A percentile compares a stretch with the other conserved stretches of the same genome.
phyloP scores from a whole-genome alignment of 768 basidiomycete genomes.

The Mycena polygramma region DNA sequence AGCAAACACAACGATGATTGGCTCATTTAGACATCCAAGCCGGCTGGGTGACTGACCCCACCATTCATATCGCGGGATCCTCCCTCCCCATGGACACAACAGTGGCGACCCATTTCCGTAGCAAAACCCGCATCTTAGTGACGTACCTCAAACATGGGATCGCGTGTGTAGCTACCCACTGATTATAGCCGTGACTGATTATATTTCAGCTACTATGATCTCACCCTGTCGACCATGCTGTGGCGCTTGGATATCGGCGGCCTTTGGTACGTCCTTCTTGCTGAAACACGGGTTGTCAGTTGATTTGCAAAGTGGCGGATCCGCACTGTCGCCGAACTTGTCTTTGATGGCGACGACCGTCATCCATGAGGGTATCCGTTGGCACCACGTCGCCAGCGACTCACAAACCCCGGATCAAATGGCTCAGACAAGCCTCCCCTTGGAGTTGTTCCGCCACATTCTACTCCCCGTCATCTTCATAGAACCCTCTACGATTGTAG shows the following conservation, averaged over 20 bases:
- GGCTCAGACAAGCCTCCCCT: not conserved
- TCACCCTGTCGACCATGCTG: not conserved
- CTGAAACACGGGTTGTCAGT: not conserved
- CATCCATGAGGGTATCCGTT: not conserved
- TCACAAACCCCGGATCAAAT: no score
- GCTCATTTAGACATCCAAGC: no score
- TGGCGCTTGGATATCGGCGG: not conserved
- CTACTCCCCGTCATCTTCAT: not conserved
- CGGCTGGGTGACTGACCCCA: no score
- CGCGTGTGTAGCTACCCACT: not conserved
- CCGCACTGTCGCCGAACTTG: not conserved
- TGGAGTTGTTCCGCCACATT: not conserved
- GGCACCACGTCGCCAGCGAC: not conserved
- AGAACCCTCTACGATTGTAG: not conserved
- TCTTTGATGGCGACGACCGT: not conserved
- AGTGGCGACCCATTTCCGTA: not conserved
- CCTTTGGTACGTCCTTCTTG: not conserved
- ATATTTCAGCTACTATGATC: not conserved
- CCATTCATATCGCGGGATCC: not conserved
- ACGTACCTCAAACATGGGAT: not conserved
- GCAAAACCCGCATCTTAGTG: not conserved
- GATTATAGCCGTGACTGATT: not conserved
- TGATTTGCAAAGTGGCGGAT: not conserved
- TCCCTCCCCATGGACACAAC: not conserved
- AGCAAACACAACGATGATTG: no score